Evolutionary conservation across 2,329 filamentous ascomycete species (phyloP), one percentile per base, ranked within the genome.

Genomic region (Trichoderma gracile): DNA sequence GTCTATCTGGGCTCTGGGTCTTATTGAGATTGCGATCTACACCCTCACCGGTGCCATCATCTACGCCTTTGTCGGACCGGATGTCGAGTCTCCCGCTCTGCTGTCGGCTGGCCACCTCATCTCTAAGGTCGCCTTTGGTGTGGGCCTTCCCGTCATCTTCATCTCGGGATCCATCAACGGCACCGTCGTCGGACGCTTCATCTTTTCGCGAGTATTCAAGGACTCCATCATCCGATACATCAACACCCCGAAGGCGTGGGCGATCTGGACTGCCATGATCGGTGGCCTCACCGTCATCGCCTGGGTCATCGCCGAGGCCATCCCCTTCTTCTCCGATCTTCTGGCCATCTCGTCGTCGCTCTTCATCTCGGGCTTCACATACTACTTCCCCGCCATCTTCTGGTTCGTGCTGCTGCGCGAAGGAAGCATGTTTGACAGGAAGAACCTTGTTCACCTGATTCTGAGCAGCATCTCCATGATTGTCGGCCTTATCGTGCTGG

Each of bases 111-210:
- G 84, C 1, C 75, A 77, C 2, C 68, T 82, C 0, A 75, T 91
- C 25, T 83, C 84, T 56, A 90, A 90, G 72, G 76, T 92, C 7
- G 88, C 88, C 2, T 92, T 89, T 71, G 89, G 88, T 30, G 75
- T 92, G 67, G 89, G 88, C 0, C 79, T 89, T 3, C 89, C 89
- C 15, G 91, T 89, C 62, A 92, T 92, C 72, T 82, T 91, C 70
- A 87, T 92, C 67, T 89, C 89, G 0, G 90, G 89, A 56, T 88
- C 89, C 19, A 89, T 92, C 73, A 88, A 90, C 76, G 81, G 79
- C 42, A 80, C 78, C 1, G 79, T 81, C 12, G 75, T 79, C 33
- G 76, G 73, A 3, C 79, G 80, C 21, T 82, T 82, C 66, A 73
- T 82, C 66, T 79, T 81, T 70, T 79, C 76, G 6, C 78, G 80